Evolutionary conservation across 2,329 filamentous ascomycete species (phyloP).

Genomic region (Botryosphaeria dothidea): DNA sequence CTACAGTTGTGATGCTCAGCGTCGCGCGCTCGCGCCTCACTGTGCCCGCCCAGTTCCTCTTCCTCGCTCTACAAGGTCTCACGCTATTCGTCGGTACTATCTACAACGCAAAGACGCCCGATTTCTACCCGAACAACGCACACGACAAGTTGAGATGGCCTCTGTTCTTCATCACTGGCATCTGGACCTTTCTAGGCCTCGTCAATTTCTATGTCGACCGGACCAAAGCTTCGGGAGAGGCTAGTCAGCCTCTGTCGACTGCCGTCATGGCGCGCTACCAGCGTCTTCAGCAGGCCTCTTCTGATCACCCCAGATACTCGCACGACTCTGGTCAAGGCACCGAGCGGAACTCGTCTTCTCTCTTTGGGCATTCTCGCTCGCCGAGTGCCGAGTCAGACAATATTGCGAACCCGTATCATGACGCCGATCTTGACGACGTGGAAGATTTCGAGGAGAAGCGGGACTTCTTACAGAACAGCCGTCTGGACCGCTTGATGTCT

Average conservation of each 20-base stretch:
- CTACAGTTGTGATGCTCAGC: constrained; percentile 78
- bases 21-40: constrained; percentile 76
- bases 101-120: constrained; percentile 80
- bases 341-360: constrained; percentile 66
- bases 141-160: constrained; percentile 89
- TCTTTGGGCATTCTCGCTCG: constrained; percentile 66
- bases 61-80: constrained; percentile 45
- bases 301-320: constrained; percentile 37
- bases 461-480: constrained; percentile 48
- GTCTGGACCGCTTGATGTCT: constrained; percentile 54
- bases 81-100: constrained; percentile 42
- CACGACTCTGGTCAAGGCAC: constrained; percentile 63
- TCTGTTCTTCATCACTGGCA: constrained; percentile 68
- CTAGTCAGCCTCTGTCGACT: constrained; percentile 32
- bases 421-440: constrained; percentile 39
- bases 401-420: constrained; percentile 48
- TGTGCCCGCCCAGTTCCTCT: constrained; percentile 64
- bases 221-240: constrained; percentile 30
- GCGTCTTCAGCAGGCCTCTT: constrained; percentile 35
- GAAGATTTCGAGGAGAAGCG: constrained; percentile 49
- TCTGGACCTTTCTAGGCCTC: constrained; percentile 69
- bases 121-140: constrained; percentile 84
- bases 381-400: constrained; percentile 54
- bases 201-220: constrained; percentile 61
- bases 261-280: constrained; percentile 42